Conservation (phyloP, 2,329 filamentous ascomycete species). For the Hypoxylon sp. region DNA sequence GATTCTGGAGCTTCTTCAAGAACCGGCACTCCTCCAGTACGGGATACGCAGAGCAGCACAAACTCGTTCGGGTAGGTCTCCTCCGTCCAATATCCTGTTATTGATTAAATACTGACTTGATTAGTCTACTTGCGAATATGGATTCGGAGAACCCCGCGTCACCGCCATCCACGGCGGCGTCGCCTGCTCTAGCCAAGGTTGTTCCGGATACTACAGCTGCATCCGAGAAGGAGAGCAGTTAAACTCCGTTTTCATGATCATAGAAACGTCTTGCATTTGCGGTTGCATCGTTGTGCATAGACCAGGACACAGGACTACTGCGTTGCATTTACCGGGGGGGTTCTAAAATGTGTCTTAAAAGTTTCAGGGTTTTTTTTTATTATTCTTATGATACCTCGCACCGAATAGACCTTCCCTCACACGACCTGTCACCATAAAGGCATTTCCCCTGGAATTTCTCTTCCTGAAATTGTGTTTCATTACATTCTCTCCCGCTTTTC, state of each 20-base stretch:
- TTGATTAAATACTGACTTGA: slow-evolving; percentile 50
- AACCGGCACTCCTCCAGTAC: slow-evolving; percentile 85
- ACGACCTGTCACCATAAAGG: slow-evolving; percentile 49
- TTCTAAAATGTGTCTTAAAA: slow-evolving; percentile 60
- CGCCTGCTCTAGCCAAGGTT: slow-evolving; percentile 74
- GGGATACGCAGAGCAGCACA: slow-evolving; percentile 72
- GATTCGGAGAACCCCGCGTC: slow-evolving; percentile 72
- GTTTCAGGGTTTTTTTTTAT: slow-evolving; percentile 56
- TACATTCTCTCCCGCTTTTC: slow-evolving; percentile 41
- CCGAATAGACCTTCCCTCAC: slow-evolving; percentile 52
- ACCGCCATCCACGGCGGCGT: slow-evolving; percentile 76
- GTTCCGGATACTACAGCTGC: slow-evolving; percentile 63
- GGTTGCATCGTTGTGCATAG: slow-evolving; percentile 57
- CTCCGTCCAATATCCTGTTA: not conserved
- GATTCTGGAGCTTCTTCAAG: slow-evolving; percentile 91
- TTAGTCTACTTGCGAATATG: slow-evolving; percentile 71
- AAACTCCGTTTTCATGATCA: slow-evolving; percentile 56
- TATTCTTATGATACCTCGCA: slow-evolving; percentile 61
- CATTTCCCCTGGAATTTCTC: slow-evolving; percentile 43
- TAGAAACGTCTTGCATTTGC: slow-evolving; percentile 56
- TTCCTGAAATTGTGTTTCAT: slow-evolving; percentile 46
- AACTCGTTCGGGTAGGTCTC: slow-evolving; percentile 92
- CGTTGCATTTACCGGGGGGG: slow-evolving; percentile 60
- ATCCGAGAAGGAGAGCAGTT: slow-evolving; percentile 66
- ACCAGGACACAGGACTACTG: slow-evolving; percentile 56